phyloP scores from a whole-genome alignment of 768 basidiomycete genomes.

The Mycena venus region DNA sequence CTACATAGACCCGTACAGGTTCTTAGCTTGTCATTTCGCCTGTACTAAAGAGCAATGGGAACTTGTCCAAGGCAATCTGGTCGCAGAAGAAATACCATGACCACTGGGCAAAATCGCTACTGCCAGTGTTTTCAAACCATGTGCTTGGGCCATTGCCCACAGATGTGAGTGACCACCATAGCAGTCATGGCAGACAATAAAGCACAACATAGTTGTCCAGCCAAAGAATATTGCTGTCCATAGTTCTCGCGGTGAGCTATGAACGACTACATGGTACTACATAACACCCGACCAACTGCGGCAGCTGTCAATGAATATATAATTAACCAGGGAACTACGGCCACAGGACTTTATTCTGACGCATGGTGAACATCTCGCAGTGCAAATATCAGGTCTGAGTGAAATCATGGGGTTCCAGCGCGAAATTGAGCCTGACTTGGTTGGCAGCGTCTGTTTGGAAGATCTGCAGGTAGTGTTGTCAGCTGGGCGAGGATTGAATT shows the following conservation, averaged over 20 bases:
- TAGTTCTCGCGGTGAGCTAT: conserved; percentile 4
- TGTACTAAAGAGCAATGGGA: conserved; percentile 5
- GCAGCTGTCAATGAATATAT: conserved; percentile 4
- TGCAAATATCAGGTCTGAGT: conserved; percentile 10
- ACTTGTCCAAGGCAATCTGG: conserved; percentile 2
- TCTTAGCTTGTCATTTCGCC: not conserved
- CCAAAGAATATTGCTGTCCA: conserved; percentile 1
- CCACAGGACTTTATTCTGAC: conserved; percentile 10
- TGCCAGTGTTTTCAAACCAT: not conserved
- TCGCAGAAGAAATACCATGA: no score
- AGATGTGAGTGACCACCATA: not conserved
- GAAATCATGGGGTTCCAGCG: conserved; percentile 28
- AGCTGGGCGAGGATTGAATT: not conserved
- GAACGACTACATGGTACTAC: conserved; percentile 1
- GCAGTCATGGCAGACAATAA: not conserved
- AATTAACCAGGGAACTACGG: not conserved
- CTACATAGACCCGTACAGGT: not conserved
- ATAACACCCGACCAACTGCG: not conserved
- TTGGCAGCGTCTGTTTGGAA: conserved; percentile 14
- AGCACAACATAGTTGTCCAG: not conserved
- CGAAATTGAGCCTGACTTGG: conserved; percentile 24
- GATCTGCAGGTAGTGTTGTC: not conserved
- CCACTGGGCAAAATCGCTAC: conserved; percentile 3
- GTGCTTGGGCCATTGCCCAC: not conserved
- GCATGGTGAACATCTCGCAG: no score